These are phyloP conservation scores for Phlebiopsis gigantea DNA, from an alignment of 768 basidiomycete species.

Conservation along the genomic window DNA sequence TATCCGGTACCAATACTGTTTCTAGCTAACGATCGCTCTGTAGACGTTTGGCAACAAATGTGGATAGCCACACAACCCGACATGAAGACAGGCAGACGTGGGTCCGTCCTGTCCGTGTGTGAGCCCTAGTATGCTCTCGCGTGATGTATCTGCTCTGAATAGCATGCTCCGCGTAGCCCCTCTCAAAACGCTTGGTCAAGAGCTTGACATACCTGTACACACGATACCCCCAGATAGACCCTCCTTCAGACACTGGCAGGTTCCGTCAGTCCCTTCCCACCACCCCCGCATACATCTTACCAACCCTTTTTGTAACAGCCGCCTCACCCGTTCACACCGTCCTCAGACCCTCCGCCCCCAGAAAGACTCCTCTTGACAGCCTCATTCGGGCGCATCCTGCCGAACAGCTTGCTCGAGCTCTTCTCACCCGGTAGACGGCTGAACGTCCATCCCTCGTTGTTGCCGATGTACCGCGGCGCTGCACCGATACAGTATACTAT, in stretches of 20 bases:
- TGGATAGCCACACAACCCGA: slow-evolving; percentile 72
- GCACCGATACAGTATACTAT: slow-evolving; percentile 87
- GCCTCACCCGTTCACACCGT: slow-evolving; percentile 32
- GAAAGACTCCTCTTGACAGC: slow-evolving; percentile 75
- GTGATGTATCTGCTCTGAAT: not conserved
- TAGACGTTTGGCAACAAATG: slow-evolving; percentile 76
- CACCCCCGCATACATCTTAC: not conserved
- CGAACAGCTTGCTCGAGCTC: slow-evolving; percentile 49
- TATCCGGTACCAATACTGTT: not conserved
- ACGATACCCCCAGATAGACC: slow-evolving; percentile 54
- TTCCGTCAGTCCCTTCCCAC: slow-evolving; percentile 20
- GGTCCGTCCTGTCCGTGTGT: slow-evolving; percentile 55
- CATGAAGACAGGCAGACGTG: slow-evolving; percentile 54
- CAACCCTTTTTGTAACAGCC: slow-evolving; percentile 29
- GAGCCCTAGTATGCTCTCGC: slow-evolving; percentile 24
- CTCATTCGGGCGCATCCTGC: slow-evolving; percentile 86
- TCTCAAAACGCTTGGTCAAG: slow-evolving; percentile 53
- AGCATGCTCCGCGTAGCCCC: slow-evolving; percentile 47
- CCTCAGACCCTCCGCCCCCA: slow-evolving; percentile 18
- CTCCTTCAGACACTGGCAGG: slow-evolving; percentile 64
- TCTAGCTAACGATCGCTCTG: not conserved
- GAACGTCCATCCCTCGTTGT: slow-evolving; percentile 86
- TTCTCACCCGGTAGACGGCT: slow-evolving; percentile 59
- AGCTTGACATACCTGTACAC: slow-evolving; percentile 48
- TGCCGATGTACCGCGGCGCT: slow-evolving; percentile 85